Conservation (phyloP, 176 grass and related monocot species). For the Oryza nivara region DNA sequence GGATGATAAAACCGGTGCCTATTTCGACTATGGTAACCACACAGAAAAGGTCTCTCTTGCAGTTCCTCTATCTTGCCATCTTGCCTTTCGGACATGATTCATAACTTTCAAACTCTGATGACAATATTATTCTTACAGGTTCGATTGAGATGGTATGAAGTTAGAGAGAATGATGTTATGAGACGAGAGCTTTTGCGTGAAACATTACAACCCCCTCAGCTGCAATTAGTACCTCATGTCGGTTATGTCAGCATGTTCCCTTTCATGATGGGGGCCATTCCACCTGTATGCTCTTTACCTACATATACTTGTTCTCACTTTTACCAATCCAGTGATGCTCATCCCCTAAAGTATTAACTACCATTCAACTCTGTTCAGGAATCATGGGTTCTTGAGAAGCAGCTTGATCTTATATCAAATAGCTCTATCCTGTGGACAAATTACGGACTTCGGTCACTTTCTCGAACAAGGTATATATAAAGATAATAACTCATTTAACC, state of each 20-base stretch:
- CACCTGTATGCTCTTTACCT: slow-evolving; percentile 66
- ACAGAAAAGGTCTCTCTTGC: slow-evolving; percentile 77
- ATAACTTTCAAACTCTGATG: slow-evolving; percentile 14
- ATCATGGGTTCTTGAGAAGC: slow-evolving; percentile 90
- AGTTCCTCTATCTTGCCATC: slow-evolving; percentile 34
- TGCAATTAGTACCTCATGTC: slow-evolving; percentile 91
- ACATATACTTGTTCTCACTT: slow-evolving; percentile 25
- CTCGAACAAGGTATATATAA: slow-evolving; percentile 72
- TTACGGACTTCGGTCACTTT: slow-evolving; percentile 91
- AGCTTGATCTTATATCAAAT: slow-evolving; percentile 84
- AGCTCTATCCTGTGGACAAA: slow-evolving; percentile 89
- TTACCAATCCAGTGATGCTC: not conserved
- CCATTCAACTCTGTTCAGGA: slow-evolving; percentile 47
- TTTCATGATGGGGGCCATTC: slow-evolving; percentile 94
- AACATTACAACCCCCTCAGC: slow-evolving; percentile 68
- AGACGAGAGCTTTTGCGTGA: slow-evolving; percentile 79
- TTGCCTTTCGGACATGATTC: slow-evolving; percentile 15
- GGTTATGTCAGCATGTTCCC: slow-evolving; percentile 97
- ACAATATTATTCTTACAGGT: slow-evolving; percentile 53
- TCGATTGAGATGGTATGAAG: slow-evolving; percentile 82
- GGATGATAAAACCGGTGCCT: slow-evolving; percentile 74
- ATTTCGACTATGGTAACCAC: slow-evolving; percentile 94
- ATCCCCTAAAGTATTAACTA: slow-evolving; percentile 9
- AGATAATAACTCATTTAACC: not conserved
- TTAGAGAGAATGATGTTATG: slow-evolving; percentile 56